These are phyloP conservation scores for Phialophora expanda DNA, from an alignment of 2,329 filamentous ascomycete genomes.

Conservation along the genomic window DNA sequence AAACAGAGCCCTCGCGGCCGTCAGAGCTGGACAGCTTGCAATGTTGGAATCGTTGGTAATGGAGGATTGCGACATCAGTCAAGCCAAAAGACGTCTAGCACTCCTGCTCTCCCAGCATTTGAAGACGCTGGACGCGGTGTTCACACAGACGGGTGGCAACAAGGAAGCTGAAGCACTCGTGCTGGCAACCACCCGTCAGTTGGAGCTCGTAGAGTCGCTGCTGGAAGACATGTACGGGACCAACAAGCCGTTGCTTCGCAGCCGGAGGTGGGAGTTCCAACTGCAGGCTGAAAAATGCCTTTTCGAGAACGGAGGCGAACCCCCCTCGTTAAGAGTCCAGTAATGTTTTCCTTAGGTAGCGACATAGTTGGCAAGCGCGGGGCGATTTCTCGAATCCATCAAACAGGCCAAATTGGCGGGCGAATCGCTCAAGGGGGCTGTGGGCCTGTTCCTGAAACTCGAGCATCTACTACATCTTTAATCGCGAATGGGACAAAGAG, in stretches of 20 bases:
- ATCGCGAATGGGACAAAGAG: too few relatives aligned
- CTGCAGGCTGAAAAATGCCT: neutral
- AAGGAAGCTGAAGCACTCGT: neutral
- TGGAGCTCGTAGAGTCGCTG: neutral
- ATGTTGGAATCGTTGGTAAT: neutral
- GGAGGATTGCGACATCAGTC: neutral
- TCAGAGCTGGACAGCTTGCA: neutral
- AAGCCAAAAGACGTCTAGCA: neutral
- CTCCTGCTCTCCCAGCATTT: neutral
- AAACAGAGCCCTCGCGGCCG: neutral
- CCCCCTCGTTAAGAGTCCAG: neutral
- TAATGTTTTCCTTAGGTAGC: neutral
- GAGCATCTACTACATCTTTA: too few relatives aligned
- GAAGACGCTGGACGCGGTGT: neutral
- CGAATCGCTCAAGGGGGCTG: too few relatives aligned
- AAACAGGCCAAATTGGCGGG: too few relatives aligned
- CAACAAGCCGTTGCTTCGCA: neutral
- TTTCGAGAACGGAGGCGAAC: neutral
- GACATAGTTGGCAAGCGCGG: neutral
- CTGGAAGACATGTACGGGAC: neutral
- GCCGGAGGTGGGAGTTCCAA: neutral
- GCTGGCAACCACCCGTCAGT: neutral
- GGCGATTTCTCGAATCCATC: too few relatives aligned
- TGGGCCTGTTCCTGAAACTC: too few relatives aligned
- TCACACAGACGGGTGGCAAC: neutral